Evolutionary conservation across 371 early-diverging fungal species (phyloP).

Genomic region (Blakeslea trispora): DNA sequence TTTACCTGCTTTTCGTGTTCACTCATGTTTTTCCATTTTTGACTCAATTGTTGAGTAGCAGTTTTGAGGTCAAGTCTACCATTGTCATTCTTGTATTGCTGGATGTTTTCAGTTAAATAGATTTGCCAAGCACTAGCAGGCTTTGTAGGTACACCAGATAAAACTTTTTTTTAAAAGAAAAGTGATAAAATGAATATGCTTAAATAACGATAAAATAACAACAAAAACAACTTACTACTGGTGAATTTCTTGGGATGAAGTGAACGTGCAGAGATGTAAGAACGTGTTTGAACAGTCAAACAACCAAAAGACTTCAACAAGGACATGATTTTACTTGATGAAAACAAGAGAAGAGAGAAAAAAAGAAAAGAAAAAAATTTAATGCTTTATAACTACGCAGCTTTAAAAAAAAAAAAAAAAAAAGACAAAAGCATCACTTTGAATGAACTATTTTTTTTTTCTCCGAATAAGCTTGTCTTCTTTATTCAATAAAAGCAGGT

Average conservation of each 20-base stretch:
- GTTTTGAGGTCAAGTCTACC: conserved; percentile 32
- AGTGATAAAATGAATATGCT: too few relatives aligned
- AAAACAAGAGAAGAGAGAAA: conserved; percentile 2
- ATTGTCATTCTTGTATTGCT: conserved; percentile 23
- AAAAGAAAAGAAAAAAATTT: not conserved
- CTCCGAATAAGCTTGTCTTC: too few relatives aligned
- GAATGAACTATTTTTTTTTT: too few relatives aligned
- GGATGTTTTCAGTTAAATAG: conserved; percentile 46
- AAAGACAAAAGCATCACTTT: not conserved
- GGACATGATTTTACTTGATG: conserved; percentile 14
- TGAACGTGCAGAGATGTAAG: conserved; percentile 16
- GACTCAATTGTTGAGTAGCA: conserved; percentile 24
- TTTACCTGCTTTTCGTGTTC: conserved; percentile 42
- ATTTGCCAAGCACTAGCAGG: conserved; percentile 56
- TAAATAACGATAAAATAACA: too few relatives aligned
- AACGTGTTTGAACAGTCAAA: conserved; percentile 21
- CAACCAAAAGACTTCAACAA: conserved; percentile 8
- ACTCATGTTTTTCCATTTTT: conserved; percentile 29
- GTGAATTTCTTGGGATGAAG: conserved; percentile 39
- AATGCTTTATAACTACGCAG: too few relatives aligned
- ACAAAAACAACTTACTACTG: conserved; percentile 48
- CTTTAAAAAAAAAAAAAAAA: not conserved
- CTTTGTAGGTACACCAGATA: conserved; percentile 44
- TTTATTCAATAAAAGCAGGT: too few relatives aligned
- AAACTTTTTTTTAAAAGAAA: too few relatives aligned